phyloP scores from a whole-genome alignment of 495 filamentous ascomycete species.

The Penicilliopsis zonata region DNA sequence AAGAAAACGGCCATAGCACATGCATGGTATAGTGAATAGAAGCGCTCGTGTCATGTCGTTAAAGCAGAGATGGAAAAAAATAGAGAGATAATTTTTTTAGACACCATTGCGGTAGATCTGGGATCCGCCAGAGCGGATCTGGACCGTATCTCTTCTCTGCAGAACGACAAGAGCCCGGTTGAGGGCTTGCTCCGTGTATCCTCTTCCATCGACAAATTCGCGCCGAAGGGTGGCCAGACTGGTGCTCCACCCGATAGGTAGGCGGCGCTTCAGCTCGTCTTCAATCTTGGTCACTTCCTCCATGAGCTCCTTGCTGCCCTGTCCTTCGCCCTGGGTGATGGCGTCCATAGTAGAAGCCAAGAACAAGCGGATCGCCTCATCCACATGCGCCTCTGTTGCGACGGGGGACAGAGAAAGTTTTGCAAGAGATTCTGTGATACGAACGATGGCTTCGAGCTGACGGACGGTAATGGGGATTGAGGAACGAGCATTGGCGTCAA shows the following conservation, averaged over 20 bases:
- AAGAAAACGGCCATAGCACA: slow-evolving; percentile 11
- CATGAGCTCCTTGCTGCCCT: slow-evolving; percentile 76
- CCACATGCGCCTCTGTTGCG: slow-evolving; percentile 83
- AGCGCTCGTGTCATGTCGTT: slow-evolving; percentile 14
- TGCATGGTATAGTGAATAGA: slow-evolving; percentile 12
- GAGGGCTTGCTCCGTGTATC: slow-evolving; percentile 76
- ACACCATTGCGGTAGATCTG: slow-evolving; percentile 75
- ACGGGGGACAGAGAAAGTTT: slow-evolving; percentile 79
- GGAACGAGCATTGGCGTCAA: slow-evolving; percentile 75
- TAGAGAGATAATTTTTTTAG: slow-evolving; percentile 15
- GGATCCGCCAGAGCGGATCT: slow-evolving; percentile 77
- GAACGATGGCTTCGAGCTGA: slow-evolving; percentile 92
- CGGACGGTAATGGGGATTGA: slow-evolving; percentile 96
- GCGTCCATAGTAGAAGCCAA: slow-evolving; percentile 97
- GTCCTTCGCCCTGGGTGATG: slow-evolving; percentile 73
- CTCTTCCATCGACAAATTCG: slow-evolving; percentile 81
- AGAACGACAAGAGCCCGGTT: slow-evolving; percentile 75
- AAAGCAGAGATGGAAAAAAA: slow-evolving; percentile 6
- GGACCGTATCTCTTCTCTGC: slow-evolving; percentile 79
- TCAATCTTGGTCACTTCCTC: slow-evolving; percentile 83
- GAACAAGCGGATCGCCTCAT: slow-evolving; percentile 97
- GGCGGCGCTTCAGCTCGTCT: slow-evolving; percentile 73
- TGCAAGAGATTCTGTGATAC: slow-evolving; percentile 91
- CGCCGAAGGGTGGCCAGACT: slow-evolving; percentile 74
- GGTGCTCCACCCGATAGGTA: slow-evolving; percentile 94